These are phyloP conservation scores for Salvia miltiorrhiza DNA, from an alignment of 257 asterid species.

Conservation along the genomic window DNA sequence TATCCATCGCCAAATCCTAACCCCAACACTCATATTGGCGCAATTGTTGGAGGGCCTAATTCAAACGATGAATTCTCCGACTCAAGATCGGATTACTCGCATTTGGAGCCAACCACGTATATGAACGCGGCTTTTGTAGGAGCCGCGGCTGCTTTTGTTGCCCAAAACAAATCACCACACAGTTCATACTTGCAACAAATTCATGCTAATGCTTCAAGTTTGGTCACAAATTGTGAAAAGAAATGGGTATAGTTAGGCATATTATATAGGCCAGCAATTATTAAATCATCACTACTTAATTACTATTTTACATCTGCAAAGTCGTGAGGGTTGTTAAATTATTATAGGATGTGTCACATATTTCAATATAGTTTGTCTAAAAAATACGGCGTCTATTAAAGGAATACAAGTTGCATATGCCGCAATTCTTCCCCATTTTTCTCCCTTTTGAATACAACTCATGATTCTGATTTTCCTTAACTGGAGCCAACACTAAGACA, in stretches of 20 bases:
- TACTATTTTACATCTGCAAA: neutral
- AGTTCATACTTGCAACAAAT: constrained; percentile 15
- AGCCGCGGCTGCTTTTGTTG: constrained; percentile 46
- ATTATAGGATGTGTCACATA: neutral
- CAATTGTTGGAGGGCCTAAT: constrained; percentile 75
- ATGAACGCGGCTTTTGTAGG: constrained; percentile 80
- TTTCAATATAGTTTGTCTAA: neutral
- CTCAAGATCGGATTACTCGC: constrained; percentile 54
- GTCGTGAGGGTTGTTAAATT: neutral
- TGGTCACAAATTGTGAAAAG: neutral
- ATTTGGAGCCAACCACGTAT: constrained; percentile 62
- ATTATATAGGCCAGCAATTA: neutral
- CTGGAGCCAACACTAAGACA: neutral
- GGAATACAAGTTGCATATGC: neutral
- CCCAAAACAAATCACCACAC: neutral
- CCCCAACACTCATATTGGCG: constrained; percentile 69
- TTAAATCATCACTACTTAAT: neutral
- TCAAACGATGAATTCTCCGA: constrained; percentile 51
- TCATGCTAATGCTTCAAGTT: neutral
- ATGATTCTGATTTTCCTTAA: neutral
- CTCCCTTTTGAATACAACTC: neutral
- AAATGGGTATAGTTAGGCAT: neutral
- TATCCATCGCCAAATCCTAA: constrained; percentile 41
- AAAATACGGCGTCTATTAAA: neutral
- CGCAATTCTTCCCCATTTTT: neutral